Percentiles rank a stretch among this genome's conserved stretches.
These are phyloP conservation scores for Arthrobotrys pseudoclavata DNA, from an alignment of 2,329 filamentous ascomycete species.

Conservation along the genomic window DNA sequence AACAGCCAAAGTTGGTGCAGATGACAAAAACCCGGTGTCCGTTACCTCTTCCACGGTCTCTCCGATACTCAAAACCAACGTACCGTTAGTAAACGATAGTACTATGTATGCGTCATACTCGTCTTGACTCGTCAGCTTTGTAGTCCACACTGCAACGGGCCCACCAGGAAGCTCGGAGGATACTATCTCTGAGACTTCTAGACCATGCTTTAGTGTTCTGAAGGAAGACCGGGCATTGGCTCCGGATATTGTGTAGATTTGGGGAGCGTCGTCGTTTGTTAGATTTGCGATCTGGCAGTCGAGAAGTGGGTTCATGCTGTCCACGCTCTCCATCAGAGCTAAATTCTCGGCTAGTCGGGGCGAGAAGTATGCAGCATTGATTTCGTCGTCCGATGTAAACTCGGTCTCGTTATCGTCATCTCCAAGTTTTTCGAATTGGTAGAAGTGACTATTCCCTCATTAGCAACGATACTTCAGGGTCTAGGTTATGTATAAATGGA, in stretches of 20 bases:
- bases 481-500: background rate
- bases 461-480: conserved; percentile 6
- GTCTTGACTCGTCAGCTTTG: conserved; percentile 84
- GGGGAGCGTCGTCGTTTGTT: conserved; percentile 91
- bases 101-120: conserved; percentile 95
- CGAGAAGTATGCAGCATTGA: conserved; percentile 86
- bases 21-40: conserved; percentile 90
- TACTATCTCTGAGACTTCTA: conserved; percentile 96
- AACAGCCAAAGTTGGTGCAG: conserved; percentile 89
- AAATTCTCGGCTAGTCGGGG: conserved; percentile 84
- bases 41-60: conserved; percentile 97
- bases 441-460: conserved; percentile 74
- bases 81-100: conserved; percentile 90
- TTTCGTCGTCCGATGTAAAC: conserved; percentile 83
- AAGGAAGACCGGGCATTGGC: conserved; percentile 90
- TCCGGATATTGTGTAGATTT: conserved; percentile 94
- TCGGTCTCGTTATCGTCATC: conserved; percentile 93
- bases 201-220: conserved; percentile 88
- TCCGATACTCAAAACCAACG: conserved; percentile 91
- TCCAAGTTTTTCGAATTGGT: conserved; percentile 96
- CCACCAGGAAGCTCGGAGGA: conserved; percentile 89
- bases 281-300: conserved; percentile 93
- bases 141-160: conserved; percentile 95
- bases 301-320: conserved; percentile 90
- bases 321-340: conserved; percentile 84